Evolutionary conservation across 441 rosid species (phyloP), one percentile per base, ranked within the genome.

Genomic region (Arabidopsis hybrid): DNA sequence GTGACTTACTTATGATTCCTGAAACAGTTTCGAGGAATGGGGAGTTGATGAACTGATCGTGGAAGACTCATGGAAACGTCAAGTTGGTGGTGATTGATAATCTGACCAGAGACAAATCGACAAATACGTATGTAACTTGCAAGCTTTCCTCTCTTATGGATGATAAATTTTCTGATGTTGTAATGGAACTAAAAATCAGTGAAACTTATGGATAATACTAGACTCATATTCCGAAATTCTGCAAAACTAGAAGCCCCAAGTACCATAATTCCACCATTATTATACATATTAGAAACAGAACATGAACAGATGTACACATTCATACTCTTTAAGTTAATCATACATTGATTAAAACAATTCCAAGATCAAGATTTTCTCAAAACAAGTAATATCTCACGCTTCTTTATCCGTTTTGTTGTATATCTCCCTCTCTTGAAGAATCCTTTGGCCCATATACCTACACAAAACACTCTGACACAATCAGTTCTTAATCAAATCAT

Each of bases 11-110:
- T 29, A 5, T 45, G 29, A 14, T 46, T 26, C 26, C 35, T 43
- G 7, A 67, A 61, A 60, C 81, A 92, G 97, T 84, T 91, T 82
- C 6, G 97, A 92, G 75, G 96, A 92, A 40, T 94, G 96, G 97
- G 95, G 94, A 66, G 99, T 89, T 4, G 93, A 91, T 71, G 97
- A 94, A 61, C 67, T 94, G 82, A 90, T 94, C 8, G 95, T 90
- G 55, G 97, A 94, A 72, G 99, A 90, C 80, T 91, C 95, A 0
- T 94, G 97, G 97, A 92, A 92, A 85, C 86, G 97, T 73, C 99
- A 94, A 78, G 97, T 92, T 5, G 97, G 97, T 32, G 97, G 99
- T 11, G 92, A 86, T 71, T 89, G 60, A 68, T 32, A 2, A 29
- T 62, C 67, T 62, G 3, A 45, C 8, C n/a, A 21, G 26, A 21